Base-by-base conservation (phyloP, 139 green algal genomes). In the Chlorella sorokiniana region DNA sequence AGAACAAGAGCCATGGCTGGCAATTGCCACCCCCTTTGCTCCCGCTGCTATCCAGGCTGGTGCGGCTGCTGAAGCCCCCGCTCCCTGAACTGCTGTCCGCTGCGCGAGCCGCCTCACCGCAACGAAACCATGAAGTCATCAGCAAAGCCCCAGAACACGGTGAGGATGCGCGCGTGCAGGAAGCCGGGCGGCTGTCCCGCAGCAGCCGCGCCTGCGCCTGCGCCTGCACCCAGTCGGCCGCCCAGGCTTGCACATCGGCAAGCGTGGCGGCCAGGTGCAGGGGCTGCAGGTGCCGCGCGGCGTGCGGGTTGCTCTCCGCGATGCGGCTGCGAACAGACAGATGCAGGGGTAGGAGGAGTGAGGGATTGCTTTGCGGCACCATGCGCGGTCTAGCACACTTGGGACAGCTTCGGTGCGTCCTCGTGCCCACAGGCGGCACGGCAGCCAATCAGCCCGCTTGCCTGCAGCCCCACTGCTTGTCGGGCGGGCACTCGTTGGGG, bases 71-170 rank as follows among this genome's bases (percentile, higher is more conserved):
- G n/a, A n/a, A n/a, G n/a, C n/a, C n/a, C n/a, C n/a, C n/a, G n/a
- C n/a, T n/a, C n/a, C 59, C 11, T 31, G 59, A n/a, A 37, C 27
- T 10, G 63, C 63, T 23, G 63, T n/a, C n/a, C n/a, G n/a, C n/a
- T n/a, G n/a, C n/a, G n/a, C n/a, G n/a, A n/a, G n/a, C n/a, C n/a
- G n/a, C n/a, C 41, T 35, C 77, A 76, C 71, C 59, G 68, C 25
- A 84, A 10, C 45, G 65, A 65, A 16, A 67, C 48, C 20, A 79
- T 62, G 22, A 81, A 44, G 64, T 85, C 81, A 38, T 85, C 81
- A 0, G 81, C 81, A 81, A 85, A 81, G 40, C 81, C 81, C 70
- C 70, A 85, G n/a, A 85, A 63, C 0, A 78, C 4, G 27, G 81
- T 56, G 48, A 85, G 44, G 27, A 81, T 37, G 10, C 81, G 81